A percentile compares a stretch with the other conserved stretches of the same genome.
These are phyloP conservation scores for Harringtonia lauricola DNA, from an alignment of 2,329 filamentous ascomycete species.

Conservation along the genomic window DNA sequence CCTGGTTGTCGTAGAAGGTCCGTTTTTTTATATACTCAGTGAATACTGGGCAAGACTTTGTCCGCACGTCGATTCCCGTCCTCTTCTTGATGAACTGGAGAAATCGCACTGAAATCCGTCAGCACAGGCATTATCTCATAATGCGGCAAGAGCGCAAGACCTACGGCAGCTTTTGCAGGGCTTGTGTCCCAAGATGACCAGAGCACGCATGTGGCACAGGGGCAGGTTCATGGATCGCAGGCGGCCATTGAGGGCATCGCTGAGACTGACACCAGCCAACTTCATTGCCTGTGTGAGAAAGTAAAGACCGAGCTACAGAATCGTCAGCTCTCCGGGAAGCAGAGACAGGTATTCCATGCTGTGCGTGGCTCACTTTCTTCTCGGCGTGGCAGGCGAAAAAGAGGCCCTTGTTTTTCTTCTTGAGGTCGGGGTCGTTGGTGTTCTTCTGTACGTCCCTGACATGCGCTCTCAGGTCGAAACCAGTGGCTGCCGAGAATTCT, in stretches of 20 bases:
- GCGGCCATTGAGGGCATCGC: conserved; percentile 4
- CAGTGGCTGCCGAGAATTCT: neutral
- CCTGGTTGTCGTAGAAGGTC: neutral
- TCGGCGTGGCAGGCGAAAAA: conserved; percentile 10
- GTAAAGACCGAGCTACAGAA: conserved; percentile 4
- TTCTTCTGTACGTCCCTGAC: conserved; percentile 7
- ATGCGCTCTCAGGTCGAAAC: neutral
- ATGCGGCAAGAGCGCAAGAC: neutral
- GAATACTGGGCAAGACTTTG: neutral
- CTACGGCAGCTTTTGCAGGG: conserved; percentile 10
- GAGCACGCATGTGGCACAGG: neutral
- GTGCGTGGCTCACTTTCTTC: conserved; percentile 6
- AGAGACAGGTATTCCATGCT: neutral
- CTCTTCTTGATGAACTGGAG: neutral
- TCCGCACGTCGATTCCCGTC: conserved; percentile 3
- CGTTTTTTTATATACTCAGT: neutral
- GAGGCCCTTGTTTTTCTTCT: conserved; percentile 1
- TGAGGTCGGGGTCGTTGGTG: neutral
- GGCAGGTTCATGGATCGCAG: neutral
- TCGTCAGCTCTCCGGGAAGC: neutral
- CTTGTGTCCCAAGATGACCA: conserved; percentile 8
- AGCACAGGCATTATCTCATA: neutral
- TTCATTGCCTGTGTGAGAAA: conserved; percentile 7
- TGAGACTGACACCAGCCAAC: neutral
- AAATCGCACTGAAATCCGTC: conserved; percentile 4